phyloP scores from a whole-genome alignment of 768 basidiomycete genomes.

The Collybia sp. region DNA sequence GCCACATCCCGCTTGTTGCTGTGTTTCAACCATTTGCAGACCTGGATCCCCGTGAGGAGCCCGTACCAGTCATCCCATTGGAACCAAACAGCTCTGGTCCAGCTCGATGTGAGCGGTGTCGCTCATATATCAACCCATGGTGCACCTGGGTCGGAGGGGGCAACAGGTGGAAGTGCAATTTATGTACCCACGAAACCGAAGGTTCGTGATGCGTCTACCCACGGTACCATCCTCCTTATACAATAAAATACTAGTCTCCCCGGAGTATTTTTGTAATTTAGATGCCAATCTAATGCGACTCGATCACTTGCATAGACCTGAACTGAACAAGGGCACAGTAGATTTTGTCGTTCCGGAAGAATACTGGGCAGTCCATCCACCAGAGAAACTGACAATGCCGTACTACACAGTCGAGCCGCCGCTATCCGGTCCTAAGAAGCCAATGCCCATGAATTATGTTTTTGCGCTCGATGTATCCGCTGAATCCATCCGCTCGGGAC shows the following conservation, averaged over 20 bases:
- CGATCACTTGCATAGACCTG: conserved; percentile 79
- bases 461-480: conserved; percentile 85
- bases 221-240: neutral
- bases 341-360: conserved; percentile 81
- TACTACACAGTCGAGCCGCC: conserved; percentile 50
- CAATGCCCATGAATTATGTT: conserved; percentile 69
- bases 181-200: conserved; percentile 80
- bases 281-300: conserved; percentile 73
- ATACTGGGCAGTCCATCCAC: conserved; percentile 81
- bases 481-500: conserved; percentile 63
- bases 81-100: conserved; percentile 72
- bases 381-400: conserved; percentile 44
- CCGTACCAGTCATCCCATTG: conserved; percentile 59
- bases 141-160: conserved; percentile 82
- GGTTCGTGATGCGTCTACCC: conserved; percentile 46
- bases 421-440: conserved; percentile 41
- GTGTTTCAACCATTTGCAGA: conserved; percentile 90
- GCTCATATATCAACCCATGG: conserved; percentile 94
- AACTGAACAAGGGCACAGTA: conserved; percentile 86
- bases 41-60: conserved; percentile 71
- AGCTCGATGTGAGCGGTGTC: conserved; percentile 77
- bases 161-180: conserved; percentile 85
- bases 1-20: conserved; percentile 80
- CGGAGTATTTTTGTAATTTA: conserved; percentile 82
- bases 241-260: conserved; percentile 45